Evolutionary conservation across 768 basidiomycete species (phyloP), one percentile per base, ranked within the genome.

Genomic region (Pisolithus orientalis): DNA sequence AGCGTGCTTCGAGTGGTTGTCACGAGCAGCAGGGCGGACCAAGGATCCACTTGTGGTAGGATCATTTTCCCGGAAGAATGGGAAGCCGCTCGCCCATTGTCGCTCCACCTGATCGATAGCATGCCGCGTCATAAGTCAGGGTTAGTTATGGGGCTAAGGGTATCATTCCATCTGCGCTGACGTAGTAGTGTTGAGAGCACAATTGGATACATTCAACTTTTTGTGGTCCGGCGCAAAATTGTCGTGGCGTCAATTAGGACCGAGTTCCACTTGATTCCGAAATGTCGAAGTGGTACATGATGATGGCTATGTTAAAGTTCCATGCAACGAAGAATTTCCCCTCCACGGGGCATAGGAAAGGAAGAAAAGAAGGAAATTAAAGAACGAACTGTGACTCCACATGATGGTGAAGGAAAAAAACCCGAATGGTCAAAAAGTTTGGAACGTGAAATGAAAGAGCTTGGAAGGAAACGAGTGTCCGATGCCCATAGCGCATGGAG

Each of bases 361-460:
- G 40, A 42, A 29, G 44, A 52, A 53, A 53, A 25, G 52, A 47
- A 53, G 24, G 45, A 32, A 48, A 53, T 47, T 31, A 53, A 50
- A 42, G 53, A 54, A 46, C 39, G 53, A 46, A 50, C 25, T 50
- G 37, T n/a, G 16, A 45, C 44, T 34, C 14, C 49, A 50, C 38
- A 44, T 31, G 40, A 47, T 27, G 9, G 40, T 43, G 50, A 27
- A 52, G 39, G 39, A 24, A 11, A 55, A 31, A 24, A 11, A 55
- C 25, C n/a, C 38, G 24, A 50, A 50, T 29, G 53, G 10, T 32
- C 50, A 53, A 24, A 40, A 44, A n/a, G 38, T 45, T 55, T 42
- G 34, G 43, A 43, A 58, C 55, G 53, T 61, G 47, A 54, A 49
- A 31, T 56, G 53, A 50, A 55, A 52, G 40, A 53, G 43, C 44